Evolutionary conservation across 768 basidiomycete genomes (phyloP).

Genomic region (Tylopilus rubrobrunneus): DNA sequence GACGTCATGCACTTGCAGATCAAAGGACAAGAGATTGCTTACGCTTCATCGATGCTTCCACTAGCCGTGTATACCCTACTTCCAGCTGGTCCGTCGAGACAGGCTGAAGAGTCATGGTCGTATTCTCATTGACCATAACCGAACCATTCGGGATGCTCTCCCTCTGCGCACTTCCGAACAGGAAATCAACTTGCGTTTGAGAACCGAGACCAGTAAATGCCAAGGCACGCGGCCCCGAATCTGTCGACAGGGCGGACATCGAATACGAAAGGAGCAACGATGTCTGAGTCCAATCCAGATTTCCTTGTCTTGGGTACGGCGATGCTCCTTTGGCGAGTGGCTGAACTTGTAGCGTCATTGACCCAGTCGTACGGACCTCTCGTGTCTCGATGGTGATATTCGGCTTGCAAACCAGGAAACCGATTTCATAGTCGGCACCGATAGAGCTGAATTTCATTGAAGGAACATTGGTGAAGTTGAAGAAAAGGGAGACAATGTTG

Average conservation of each 20-base stretch:
- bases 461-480: slow-evolving; percentile 12
- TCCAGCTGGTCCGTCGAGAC: slow-evolving; percentile 7
- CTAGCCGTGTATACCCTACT: slow-evolving; percentile 6
- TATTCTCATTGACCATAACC: background rate
- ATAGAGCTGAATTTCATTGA: slow-evolving; percentile 11
- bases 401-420: slow-evolving; percentile 23
- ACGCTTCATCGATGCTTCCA: slow-evolving; percentile 17
- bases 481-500: slow-evolving; percentile 9
- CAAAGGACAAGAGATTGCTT: background rate
- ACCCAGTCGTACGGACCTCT: slow-evolving; percentile 16
- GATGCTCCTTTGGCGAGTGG: background rate
- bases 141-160: slow-evolving; percentile 1
- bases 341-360: slow-evolving; percentile 11
- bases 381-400: slow-evolving; percentile 21
- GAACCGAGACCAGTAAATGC: slow-evolving; percentile 10
- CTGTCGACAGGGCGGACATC: slow-evolving; percentile 3
- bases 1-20: background rate
- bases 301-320: slow-evolving; percentile 7
- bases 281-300: slow-evolving; percentile 17
- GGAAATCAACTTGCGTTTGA: slow-evolving; percentile 5
- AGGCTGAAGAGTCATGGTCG: slow-evolving; percentile 2
- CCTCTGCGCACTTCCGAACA: slow-evolving; percentile 8
- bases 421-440: slow-evolving; percentile 14
- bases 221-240: slow-evolving; percentile 9
- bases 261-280: slow-evolving; percentile 9